Conservation (phyloP, 75 land plant genomes). For the Pseudotsuga menziesii region DNA sequence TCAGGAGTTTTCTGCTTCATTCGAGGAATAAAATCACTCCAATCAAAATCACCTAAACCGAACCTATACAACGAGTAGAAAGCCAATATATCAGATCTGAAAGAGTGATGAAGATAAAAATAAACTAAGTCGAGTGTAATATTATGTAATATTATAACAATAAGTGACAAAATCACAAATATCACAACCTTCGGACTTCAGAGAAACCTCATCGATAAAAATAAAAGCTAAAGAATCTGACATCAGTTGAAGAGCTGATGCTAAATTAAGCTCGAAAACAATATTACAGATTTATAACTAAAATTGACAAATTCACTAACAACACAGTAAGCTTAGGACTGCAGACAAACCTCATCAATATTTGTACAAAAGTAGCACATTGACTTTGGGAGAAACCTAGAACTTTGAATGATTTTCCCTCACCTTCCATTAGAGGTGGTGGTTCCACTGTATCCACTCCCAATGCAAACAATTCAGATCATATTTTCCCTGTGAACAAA, state of each 20-base stretch:
- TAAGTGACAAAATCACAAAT: not conserved
- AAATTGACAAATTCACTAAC: conserved; percentile 26
- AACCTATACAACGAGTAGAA: conserved; percentile 42
- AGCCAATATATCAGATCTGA: not conserved
- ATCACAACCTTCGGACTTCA: not conserved
- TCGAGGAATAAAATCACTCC: conserved; percentile 83
- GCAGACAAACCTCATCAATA: conserved; percentile 81
- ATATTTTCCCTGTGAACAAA: conserved; percentile 1
- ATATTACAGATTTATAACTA: not conserved
- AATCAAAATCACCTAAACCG: conserved; percentile 86
- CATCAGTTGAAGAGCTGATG: not conserved
- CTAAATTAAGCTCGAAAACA: not conserved
- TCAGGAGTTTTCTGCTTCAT: conserved; percentile 76
- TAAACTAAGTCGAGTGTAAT: not conserved
- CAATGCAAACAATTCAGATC: not conserved
- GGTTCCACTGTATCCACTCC: conserved; percentile 44
- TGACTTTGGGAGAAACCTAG: conserved; percentile 90
- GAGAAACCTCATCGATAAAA: not conserved
- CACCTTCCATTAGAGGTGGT: conserved; percentile 94
- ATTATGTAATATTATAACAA: not conserved
- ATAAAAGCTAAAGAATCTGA: not conserved
- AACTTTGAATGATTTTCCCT: conserved; percentile 77
- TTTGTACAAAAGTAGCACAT: conserved; percentile 76
- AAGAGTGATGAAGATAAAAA: not conserved
- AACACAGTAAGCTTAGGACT: not conserved